Conservation (phyloP, 129 eudicot genomes). For the Silybum marianum region DNA sequence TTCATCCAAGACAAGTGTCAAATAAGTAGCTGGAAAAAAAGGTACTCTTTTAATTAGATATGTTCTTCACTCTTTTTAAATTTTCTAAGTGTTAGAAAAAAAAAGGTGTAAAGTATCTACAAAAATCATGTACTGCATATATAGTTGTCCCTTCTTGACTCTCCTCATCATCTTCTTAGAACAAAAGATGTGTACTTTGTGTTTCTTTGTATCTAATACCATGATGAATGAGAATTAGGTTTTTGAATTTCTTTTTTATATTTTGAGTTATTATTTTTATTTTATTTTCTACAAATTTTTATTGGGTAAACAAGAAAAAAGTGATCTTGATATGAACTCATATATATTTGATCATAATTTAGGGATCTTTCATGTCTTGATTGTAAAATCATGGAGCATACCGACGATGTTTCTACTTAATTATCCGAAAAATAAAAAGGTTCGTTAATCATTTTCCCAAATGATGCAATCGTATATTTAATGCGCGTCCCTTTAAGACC, state of each 20-base stretch:
- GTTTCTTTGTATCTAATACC: constrained; percentile 27
- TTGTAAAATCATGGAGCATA: constrained; percentile 8
- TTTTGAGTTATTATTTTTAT: not conserved
- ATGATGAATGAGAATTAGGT: constrained; percentile 38
- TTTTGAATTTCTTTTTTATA: not conserved
- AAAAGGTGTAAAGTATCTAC: constrained; percentile 26
- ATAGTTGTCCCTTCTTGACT: constrained; percentile 16
- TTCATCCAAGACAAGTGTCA: not conserved
- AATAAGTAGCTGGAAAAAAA: constrained; percentile 18
- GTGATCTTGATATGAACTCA: not conserved
- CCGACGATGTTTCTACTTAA: not conserved
- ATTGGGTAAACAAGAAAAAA: not conserved
- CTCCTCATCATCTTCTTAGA: constrained; percentile 30
- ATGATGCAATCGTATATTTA: constrained; percentile 28
- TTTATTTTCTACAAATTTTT: not conserved
- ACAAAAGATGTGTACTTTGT: constrained; percentile 9
- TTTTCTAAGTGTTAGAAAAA: constrained; percentile 21
- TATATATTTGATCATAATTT: not conserved
- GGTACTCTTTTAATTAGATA: not conserved
- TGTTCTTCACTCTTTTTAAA: not conserved
- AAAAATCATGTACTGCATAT: constrained; percentile 3
- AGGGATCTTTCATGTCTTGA: constrained; percentile 3
- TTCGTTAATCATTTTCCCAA: constrained; percentile 9
- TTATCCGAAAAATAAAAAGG: not conserved
- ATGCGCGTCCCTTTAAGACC: constrained; percentile 26